Conservation (phyloP, 495 filamentous ascomycete species). For the Aspergillus baeticus region DNA sequence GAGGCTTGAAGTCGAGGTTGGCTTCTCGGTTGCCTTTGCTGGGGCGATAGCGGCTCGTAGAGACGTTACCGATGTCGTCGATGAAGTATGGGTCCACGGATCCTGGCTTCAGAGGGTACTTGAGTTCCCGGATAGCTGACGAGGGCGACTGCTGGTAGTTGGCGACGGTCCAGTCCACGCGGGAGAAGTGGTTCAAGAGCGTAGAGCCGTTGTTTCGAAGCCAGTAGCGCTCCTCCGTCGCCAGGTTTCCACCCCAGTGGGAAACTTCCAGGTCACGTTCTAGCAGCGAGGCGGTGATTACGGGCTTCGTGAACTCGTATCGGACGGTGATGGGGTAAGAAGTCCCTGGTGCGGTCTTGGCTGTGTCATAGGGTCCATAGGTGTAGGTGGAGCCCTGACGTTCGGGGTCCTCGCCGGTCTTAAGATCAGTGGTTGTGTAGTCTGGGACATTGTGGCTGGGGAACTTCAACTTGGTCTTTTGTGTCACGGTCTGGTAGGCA, state of each 20-base stretch:
- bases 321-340: slow-evolving; percentile 71
- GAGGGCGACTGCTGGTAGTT: slow-evolving; percentile 72
- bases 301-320: slow-evolving; percentile 93
- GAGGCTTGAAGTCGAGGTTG: slow-evolving; percentile 81
- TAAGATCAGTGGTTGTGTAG: slow-evolving; percentile 66
- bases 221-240: slow-evolving; percentile 90
- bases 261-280: slow-evolving; percentile 93
- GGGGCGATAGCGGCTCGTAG: slow-evolving; percentile 83
- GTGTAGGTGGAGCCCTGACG: slow-evolving; percentile 83
- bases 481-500: slow-evolving; percentile 80
- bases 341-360: slow-evolving; percentile 66
- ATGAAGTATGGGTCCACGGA: slow-evolving; percentile 87
- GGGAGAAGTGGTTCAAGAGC: slow-evolving; percentile 79
- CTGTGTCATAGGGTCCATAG: slow-evolving; percentile 85
- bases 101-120: slow-evolving; percentile 73
- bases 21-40: slow-evolving; percentile 68
- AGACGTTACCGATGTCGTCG: slow-evolving; percentile 96
- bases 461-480: slow-evolving; percentile 96
- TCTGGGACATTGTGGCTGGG: slow-evolving; percentile 75
- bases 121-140: slow-evolving; percentile 77
- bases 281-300: slow-evolving; percentile 70
- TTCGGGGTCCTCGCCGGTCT: slow-evolving; percentile 71
- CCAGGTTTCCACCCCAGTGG: slow-evolving; percentile 97
- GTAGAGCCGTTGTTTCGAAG: slow-evolving; percentile 82
- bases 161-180: slow-evolving; percentile 75